A percentile compares a stretch with the other conserved stretches of the same genome.
Conservation (phyloP, 2,329 filamentous ascomycete species). For the Fusarium austroafricanum region DNA sequence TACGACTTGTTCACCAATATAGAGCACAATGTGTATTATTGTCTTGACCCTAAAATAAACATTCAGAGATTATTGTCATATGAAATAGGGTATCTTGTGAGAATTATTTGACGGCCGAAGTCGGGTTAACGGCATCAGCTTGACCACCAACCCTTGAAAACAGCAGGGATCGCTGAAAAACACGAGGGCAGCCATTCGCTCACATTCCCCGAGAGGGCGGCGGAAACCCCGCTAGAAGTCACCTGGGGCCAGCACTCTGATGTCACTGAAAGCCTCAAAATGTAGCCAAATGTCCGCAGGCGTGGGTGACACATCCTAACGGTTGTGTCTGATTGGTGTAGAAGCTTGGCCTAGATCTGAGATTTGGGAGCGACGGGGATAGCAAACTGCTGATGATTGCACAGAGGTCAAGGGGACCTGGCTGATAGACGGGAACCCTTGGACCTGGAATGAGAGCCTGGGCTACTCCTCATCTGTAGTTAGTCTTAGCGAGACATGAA, state of each 20-base stretch:
- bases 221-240: conserved; percentile 18
- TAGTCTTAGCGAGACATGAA: conserved; percentile 25
- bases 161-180: conserved; percentile 39
- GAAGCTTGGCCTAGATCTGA: conserved; percentile 27
- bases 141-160: conserved; percentile 3
- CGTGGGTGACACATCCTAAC: conserved; percentile 24
- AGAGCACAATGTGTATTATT: background rate
- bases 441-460: background rate
- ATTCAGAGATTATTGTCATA: no score
- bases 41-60: background rate
- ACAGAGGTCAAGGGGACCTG: conserved; percentile 29
- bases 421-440: conserved; percentile 21
- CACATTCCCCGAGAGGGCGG: conserved; percentile 16
- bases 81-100: background rate
- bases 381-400: conserved; percentile 40
- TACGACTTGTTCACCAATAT: background rate
- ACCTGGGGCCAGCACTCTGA: conserved; percentile 31
- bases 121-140: conserved; percentile 30
- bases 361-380: conserved; percentile 19
- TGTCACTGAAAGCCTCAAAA: conserved; percentile 31
- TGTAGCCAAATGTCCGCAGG: conserved; percentile 11
- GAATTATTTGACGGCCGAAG: conserved; percentile 22
- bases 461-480: conserved; percentile 19
- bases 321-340: conserved; percentile 22
- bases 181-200: conserved; percentile 35